These are phyloP conservation scores for Solanum tarapatanum DNA, from an alignment of 257 asterid species.

Conservation along the genomic window DNA sequence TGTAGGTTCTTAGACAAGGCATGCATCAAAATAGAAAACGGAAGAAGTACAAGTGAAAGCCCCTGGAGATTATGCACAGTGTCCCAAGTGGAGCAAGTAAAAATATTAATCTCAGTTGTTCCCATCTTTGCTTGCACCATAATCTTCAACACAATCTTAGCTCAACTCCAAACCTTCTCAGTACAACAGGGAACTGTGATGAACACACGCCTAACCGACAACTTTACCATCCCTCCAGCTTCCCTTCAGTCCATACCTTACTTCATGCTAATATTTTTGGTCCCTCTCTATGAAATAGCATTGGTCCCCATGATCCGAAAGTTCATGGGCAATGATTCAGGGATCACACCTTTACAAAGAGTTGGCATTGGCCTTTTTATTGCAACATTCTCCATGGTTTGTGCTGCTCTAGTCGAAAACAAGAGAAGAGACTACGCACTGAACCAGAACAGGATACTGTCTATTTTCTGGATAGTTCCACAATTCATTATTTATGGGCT, in stretches of 20 bases:
- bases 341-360: conserved; percentile 48
- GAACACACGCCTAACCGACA: conserved; percentile 33
- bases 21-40: conserved; percentile 29
- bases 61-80: conserved; percentile 62
- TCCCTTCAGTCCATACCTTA: conserved; percentile 30
- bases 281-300: background rate
- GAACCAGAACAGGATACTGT: conserved; percentile 3
- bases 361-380: conserved; percentile 22
- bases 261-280: background rate
- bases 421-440: conserved; percentile 28
- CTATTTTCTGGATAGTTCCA: conserved; percentile 71
- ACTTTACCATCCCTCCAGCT: conserved; percentile 56
- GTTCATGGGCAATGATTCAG: conserved; percentile 32
- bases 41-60: conserved; percentile 19
- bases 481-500: conserved; percentile 60
- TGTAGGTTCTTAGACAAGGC: conserved; percentile 64
- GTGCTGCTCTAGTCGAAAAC: conserved; percentile 49
- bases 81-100: conserved; percentile 64
- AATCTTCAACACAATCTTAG: conserved; percentile 64
- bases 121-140: conserved; percentile 70
- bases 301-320: conserved; percentile 48
- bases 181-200: conserved; percentile 53
- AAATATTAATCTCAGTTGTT: conserved; percentile 43
- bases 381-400: conserved; percentile 65
- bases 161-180: conserved; percentile 72